phyloP scores from a whole-genome alignment of 108 stramenopile species.

The Nitzschia putrida region DNA sequence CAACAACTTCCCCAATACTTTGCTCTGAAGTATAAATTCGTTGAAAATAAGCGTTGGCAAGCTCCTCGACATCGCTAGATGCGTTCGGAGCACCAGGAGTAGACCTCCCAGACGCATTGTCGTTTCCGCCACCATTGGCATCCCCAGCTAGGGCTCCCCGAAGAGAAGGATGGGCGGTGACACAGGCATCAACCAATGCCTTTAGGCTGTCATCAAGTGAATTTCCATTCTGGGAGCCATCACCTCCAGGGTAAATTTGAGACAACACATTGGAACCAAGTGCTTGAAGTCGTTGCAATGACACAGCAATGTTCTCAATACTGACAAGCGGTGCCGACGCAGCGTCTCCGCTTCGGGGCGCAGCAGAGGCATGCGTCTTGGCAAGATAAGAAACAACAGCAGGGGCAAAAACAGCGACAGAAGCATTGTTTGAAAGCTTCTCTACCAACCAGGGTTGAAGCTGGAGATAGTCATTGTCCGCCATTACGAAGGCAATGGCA shows the following conservation, averaged over 20 bases:
- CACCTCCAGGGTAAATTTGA: constrained; percentile 46
- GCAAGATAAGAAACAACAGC: constrained; percentile 68
- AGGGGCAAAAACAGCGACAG: constrained; percentile 47
- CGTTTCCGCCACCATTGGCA: constrained; percentile 14
- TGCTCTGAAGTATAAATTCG: constrained; percentile 96
- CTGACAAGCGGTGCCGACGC: constrained; percentile 66
- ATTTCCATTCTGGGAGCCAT: constrained; percentile 25
- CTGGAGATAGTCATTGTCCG: constrained; percentile 80
- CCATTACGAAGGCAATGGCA: constrained; percentile 81
- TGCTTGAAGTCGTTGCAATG: constrained; percentile 54
- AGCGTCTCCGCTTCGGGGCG: constrained; percentile 42
- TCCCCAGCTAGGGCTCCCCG: constrained; percentile 34
- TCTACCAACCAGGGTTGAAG: constrained; percentile 79
- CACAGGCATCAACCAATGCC: constrained; percentile 64
- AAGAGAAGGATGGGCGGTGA: constrained; percentile 54
- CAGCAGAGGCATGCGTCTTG: constrained; percentile 58
- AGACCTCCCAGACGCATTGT: constrained; percentile 17
- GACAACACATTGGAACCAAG: constrained; percentile 57
- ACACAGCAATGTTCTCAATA: constrained; percentile 66
- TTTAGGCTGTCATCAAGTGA: constrained; percentile 69
- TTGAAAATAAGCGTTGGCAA: constrained; percentile 95
- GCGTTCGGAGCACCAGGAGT: constrained; percentile 32
- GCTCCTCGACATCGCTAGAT: constrained; percentile 93
- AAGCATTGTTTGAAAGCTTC: constrained; percentile 44
- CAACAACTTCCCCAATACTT: constrained; percentile 92